Conservation (phyloP, 2,329 filamentous ascomycete species). For the Aspergillus phoenicis region DNA sequence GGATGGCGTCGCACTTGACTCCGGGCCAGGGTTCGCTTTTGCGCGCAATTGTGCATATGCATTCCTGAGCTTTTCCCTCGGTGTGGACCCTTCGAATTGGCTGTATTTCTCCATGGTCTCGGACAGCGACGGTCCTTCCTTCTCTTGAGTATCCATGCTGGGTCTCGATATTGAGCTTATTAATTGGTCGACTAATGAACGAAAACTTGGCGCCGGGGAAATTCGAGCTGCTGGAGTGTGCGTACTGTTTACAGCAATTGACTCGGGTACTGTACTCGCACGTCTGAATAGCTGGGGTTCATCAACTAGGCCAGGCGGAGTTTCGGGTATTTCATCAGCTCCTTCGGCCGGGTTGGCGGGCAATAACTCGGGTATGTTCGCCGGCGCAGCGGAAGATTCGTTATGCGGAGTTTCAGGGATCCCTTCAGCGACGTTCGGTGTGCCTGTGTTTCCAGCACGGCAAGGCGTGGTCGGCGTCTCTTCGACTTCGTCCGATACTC, state of each 20-base stretch:
- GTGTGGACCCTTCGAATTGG: constrained; percentile 33
- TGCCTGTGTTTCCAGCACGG: no score
- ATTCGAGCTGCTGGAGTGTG: neutral
- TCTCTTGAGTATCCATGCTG: constrained; percentile 27
- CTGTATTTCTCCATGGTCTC: constrained; percentile 31
- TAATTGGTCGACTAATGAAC: neutral
- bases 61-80: constrained; percentile 36
- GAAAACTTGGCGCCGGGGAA: neutral
- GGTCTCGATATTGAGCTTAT: neutral
- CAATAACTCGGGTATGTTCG: neutral
- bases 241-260: neutral
- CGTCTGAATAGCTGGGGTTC: neutral
- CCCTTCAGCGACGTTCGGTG: neutral
- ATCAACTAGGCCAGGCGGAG: constrained; percentile 15
- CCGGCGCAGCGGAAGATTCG: neutral
- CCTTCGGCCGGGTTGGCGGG: neutral
- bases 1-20: constrained; percentile 44
- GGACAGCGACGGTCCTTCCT: constrained; percentile 20
- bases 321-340: constrained; percentile 27
- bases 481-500: constrained; percentile 20
- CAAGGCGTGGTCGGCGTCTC: neutral
- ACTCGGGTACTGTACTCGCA: constrained; percentile 12
- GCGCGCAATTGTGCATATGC: constrained; percentile 33
- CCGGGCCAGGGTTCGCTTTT: constrained; percentile 21
- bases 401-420: neutral